These are phyloP conservation scores for Tuctoria greenei DNA, from an alignment of 176 grass and related monocot genomes.

Conservation along the genomic window DNA sequence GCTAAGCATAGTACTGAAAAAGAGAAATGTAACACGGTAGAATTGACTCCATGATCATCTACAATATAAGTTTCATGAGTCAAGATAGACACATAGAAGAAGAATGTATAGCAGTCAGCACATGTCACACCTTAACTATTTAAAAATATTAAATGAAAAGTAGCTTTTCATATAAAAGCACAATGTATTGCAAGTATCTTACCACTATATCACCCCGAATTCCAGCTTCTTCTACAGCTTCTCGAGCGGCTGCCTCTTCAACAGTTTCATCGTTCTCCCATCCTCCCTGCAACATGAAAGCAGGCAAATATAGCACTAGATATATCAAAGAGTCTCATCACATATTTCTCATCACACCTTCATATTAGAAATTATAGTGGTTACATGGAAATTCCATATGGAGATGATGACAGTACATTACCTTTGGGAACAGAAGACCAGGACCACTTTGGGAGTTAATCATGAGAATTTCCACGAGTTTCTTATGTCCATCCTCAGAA, in stretches of 20 bases:
- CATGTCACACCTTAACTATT: neutral
- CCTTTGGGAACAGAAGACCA: conserved; percentile 94
- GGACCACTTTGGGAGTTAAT: conserved; percentile 96
- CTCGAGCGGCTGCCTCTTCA: conserved; percentile 86
- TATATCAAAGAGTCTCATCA: neutral
- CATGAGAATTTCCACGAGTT: conserved; percentile 93
- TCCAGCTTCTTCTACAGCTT: conserved; percentile 98
- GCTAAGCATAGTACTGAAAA: conserved; percentile 1
- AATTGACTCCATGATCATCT: neutral
- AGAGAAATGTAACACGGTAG: neutral
- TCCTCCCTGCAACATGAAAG: conserved; percentile 66
- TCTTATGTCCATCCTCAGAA: conserved; percentile 46
- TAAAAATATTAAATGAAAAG: neutral
- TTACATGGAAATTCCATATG: conserved; percentile 22
- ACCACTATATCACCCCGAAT: conserved; percentile 95
- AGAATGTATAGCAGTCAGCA: conserved; percentile 10
- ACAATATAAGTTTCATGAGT: neutral
- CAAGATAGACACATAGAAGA: neutral
- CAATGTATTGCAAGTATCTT: conserved; percentile 7
- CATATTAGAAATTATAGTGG: neutral
- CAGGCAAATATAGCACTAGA: neutral
- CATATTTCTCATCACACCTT: neutral
- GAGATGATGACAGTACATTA: conserved; percentile 28
- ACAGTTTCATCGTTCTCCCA: conserved; percentile 99
- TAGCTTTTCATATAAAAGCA: neutral